Base-by-base conservation (phyloP, 345 rosid species). In the Lenwebbia sp. region DNA sequence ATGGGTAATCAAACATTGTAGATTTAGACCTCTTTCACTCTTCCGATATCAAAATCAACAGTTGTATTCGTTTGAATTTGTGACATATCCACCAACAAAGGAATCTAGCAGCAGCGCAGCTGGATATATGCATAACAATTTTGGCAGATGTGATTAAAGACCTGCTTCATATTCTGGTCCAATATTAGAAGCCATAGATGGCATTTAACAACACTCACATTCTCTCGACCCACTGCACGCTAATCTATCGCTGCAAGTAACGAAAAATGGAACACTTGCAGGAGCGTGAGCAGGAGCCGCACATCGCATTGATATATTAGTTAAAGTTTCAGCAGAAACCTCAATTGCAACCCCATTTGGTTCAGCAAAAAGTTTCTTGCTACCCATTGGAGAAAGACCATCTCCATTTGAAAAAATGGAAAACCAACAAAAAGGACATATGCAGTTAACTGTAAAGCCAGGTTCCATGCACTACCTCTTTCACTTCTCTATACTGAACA, bases 401-500 rank as follows among this genome's bases (percentile, higher is more conserved):
- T 30, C 75, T 62, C 75, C 41, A 62, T 62, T 1, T 13, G 13
- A 50, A 50, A 82, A 33, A 50, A 14, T 55, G 54, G 83, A 37
- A 51, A 84, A 84, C 83, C 41, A 65, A 25, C 86, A 33, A 41
- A 78, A 62, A 41, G 70, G 19, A 85, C 15, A 40, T 25, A 51
- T 19, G 15, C 49, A 5, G 40, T 51, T 21, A 54, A 33, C 51
- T 83, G 40, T 21, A 62, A 84, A 65, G 74, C 76, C 83, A 30
- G 54, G n/a, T 15, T 51, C 41, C 9, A n/a, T 3, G 82, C 75
- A n/a, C 51, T 94, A 94, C 99, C 97, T 92, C 94, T 82, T 93
- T 94, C 86, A 95, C 95, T 91, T 95, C 95, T 90, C 95, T 90
- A 91, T 94, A 90, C 89, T 94, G 95, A 52, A 94, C 94, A 84